These are phyloP conservation scores for Schoenoplectus triqueter DNA, from an alignment of 202 grass and related monocot genomes.

Conservation along the genomic window DNA sequence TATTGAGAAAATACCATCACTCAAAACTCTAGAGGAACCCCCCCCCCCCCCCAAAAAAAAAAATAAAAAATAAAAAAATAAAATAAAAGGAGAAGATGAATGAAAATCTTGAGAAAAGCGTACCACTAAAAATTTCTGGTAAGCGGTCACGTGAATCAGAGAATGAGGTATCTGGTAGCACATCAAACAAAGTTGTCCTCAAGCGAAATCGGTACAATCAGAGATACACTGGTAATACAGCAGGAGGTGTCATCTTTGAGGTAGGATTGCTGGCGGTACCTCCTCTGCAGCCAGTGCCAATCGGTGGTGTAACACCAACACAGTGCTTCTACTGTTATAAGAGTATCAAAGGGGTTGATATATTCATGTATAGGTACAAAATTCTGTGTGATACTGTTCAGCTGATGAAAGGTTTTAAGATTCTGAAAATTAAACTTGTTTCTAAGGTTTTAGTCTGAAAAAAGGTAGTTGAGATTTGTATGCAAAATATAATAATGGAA, in stretches of 20 bases:
- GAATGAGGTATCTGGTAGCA: neutral
- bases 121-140: neutral
- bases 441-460: neutral
- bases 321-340: constrained; percentile 17
- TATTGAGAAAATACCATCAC: neutral
- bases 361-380: constrained; percentile 40
- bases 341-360: neutral
- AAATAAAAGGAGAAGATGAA: constrained; percentile 1
- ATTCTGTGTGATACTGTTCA: neutral
- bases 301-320: neutral
- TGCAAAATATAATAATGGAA: neutral
- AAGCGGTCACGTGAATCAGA: constrained; percentile 3
- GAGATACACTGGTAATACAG: neutral
- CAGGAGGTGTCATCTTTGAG: constrained; percentile 28
- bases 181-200: neutral
- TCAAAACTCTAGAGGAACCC: constrained; percentile 1
- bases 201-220: neutral
- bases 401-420: neutral
- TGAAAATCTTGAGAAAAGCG: constrained; percentile 14
- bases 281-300: neutral
- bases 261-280: neutral
- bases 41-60: neutral
- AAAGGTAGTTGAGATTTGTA: neutral
- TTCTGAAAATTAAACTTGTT: neutral
- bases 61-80: neutral